Evolutionary conservation across 208 protist species (phyloP), one percentile per base, ranked within the genome.

Genomic region (Trypanosomatidae sp.): DNA sequence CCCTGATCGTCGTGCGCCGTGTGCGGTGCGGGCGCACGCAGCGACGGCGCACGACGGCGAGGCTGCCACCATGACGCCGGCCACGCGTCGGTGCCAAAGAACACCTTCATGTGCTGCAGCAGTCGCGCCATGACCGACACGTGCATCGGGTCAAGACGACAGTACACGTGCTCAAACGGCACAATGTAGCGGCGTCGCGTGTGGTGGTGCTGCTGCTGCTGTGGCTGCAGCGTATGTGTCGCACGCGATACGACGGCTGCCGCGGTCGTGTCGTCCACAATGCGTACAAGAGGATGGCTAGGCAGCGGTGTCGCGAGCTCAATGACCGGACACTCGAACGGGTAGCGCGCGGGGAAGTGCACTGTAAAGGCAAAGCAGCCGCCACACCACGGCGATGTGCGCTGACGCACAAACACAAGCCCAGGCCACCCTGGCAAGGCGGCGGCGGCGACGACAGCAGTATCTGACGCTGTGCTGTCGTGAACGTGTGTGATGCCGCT

Each of bases 1-100:
- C 6, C 33, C 15, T 5, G 15, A 3, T 18, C 33, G 4, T 2
- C 33, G 33, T 2, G 4, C 15, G 33, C 6, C 4, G 33, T 39
- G 4, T n/a, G 6, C 33, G 33, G 4, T 3, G 33, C 2, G 33
- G 30, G 13, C 19, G 1, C 11, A 16, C 13, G 26, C 43, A 23
- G 13, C 20, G 33, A 19, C 6, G 35, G 22, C 8, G 33, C n/a
- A n/a, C n/a, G n/a, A n/a, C n/a, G n/a, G n/a, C n/a, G n/a, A n/a
- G n/a, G 10, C 15, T 35, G 16, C 27, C 48, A 43, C 58, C 48
- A 63, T 15, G 48, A 15, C 10, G 39, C 25, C 0, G 65, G 43
- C 71, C 71, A 87, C 54, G 69, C 65, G 16, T 52, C 25, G 0
- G 77, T 71, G 48, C 57, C 64, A 50, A 88, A 88, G 21, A 78